A percentile compares a stretch with the other conserved stretches of the same genome.
Evolutionary conservation across 768 basidiomycete genomes (phyloP).

Genomic region (Serendipita sp.): DNA sequence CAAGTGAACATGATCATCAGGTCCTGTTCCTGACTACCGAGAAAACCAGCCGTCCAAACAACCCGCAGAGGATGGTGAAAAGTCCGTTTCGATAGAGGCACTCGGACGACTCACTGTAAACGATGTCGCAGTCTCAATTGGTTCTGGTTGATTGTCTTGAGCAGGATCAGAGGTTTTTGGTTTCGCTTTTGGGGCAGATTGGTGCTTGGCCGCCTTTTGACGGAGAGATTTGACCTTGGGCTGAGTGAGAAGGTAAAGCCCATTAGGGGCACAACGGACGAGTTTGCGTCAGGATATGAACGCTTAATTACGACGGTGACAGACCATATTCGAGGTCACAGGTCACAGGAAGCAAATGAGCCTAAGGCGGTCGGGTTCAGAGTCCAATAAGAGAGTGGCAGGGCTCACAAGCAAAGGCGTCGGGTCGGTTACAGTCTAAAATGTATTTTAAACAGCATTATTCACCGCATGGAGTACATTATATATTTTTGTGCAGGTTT

Average conservation of each 20-base stretch:
- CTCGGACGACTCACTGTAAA: too few species aligned
- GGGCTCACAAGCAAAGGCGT: too few species aligned
- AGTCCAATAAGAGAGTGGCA: too few species aligned
- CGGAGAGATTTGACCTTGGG: slow-evolving; percentile 4
- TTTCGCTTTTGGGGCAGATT: not conserved
- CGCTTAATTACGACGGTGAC: too few species aligned
- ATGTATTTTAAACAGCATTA: too few species aligned
- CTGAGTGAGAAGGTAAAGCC: not conserved
- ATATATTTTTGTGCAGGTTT: too few species aligned
- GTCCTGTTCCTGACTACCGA: not conserved
- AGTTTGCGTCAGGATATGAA: not conserved
- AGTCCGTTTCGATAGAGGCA: not conserved
- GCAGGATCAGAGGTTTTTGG: not conserved
- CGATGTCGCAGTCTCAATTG: not conserved
- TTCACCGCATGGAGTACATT: too few species aligned
- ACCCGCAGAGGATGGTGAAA: not conserved
- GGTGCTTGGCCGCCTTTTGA: not conserved
- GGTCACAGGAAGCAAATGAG: too few species aligned
- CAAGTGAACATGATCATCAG: not conserved
- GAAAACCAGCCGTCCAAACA: not conserved
- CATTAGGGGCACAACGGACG: not conserved
- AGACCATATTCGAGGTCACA: too few species aligned
- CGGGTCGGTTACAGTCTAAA: too few species aligned
- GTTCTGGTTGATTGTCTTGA: not conserved
- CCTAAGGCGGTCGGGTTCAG: too few species aligned